Evolutionary conservation across 495 filamentous ascomycete species (phyloP), one percentile per base, ranked within the genome.

Genomic region (Trichocladium antarcticum): DNA sequence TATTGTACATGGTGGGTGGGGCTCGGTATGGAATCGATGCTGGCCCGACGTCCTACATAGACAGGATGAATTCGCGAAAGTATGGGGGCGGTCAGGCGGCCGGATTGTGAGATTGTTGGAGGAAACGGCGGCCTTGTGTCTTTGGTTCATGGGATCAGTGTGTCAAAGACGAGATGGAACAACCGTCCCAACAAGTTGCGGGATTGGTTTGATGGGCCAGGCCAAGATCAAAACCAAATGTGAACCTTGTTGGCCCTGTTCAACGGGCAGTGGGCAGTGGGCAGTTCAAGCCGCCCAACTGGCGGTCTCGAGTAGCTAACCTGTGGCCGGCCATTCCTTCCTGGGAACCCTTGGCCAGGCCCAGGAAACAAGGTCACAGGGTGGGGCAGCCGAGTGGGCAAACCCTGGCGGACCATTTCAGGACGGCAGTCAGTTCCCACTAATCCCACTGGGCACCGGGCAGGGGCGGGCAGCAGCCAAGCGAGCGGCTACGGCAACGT

Each of bases 401-500:
- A 45, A 49, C 17, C 42, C 42, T 38, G 24, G 32, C 53, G 43
- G 32, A 42, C 46, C 1, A 27, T 42, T 55, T 50, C n/a, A 32
- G 52, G 24, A 29, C 24, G 12, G 31, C 46, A 49, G 41, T n/a
- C 52, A 49, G 41, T 28, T 36, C 31, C n/a, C 8, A 34, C 45
- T 35, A 8, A 14, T 16, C 12, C 29, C 14, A 10, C 31, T 32
- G 31, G 31, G 31, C 31, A 27, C 4, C 8, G 24, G 27, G 27
- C 27, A 5, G 27, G 27, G 27, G 27, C 27, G 17, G 19, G 14
- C 22, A 17, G 45, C 45, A 35, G 39, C 44, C 38, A 55, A 51
- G 48, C 53, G 53, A 56, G 53, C 53, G 53, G 53, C 53, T 51
- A 51, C 53, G 37, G 42, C 41, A 54, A 14, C 41, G 49, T 34